Base-by-base conservation (phyloP, 2,329 filamentous ascomycete genomes). In the Beauveria medogensis region DNA sequence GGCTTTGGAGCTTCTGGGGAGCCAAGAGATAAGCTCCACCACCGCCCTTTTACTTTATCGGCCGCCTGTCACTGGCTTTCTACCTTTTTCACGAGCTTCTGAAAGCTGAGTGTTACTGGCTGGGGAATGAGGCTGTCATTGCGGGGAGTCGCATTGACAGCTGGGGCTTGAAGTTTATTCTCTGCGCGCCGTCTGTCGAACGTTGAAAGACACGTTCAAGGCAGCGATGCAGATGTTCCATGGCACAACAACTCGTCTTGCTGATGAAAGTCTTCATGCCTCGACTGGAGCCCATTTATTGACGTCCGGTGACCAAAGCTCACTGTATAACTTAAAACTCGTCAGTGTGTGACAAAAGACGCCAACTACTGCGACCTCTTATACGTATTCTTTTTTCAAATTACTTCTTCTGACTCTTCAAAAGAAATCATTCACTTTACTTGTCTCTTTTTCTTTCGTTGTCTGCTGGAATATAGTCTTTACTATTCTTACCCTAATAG, bases 11-110 rank as follows among this genome's bases (percentile, higher is more conserved):
- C 57, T 59, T 44, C 37, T 22, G 22, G 47, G 30, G 28, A 62
- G 60, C 60, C 60, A 62, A 58, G 60, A 62, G 60, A 62, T 62
- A 54, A 62, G 47, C 54, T 46, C 54, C 60, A 57, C 54, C 60
- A 41, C 28, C 28, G 28, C 46, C 52, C 26, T 34, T 28, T 16
- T 14, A 24, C 41, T 54, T 28, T 55, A 60, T 48, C 58, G 43
- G 24, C 54, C 30, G 34, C n/a, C 53, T 50, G 20, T 41, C 34
- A 22, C 16, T 44, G 20, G n/a, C n/a, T 47, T 48, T 14, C 12
- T n/a, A 44, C 30, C 40, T 37, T 22, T 22, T 37, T 9, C n/a
- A 40, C 40, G 40, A 59, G 47, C n/a, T 18, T 55, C 28, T 55
- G 59, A 60, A 60, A 60, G 43, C 55, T 28, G 9, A 41, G 34